Base-by-base conservation (phyloP, 345 rosid genomes). In the Tarenaya hassleriana region DNA sequence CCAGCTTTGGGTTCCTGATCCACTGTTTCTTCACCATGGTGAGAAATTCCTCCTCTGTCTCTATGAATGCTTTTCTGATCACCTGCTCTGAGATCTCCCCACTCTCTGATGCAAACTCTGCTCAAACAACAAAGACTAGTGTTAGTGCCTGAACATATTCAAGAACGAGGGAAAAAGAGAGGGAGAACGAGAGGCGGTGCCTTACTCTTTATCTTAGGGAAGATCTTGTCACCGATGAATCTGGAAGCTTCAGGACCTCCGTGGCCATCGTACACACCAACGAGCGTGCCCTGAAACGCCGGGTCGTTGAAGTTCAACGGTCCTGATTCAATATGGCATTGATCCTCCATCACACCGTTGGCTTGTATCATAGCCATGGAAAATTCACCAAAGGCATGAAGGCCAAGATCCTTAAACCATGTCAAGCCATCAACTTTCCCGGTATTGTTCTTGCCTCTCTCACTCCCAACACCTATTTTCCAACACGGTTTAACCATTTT, bases 341-440 rank as follows among this genome's bases (percentile, higher is more conserved):
- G 95, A 68, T 90, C 94, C 68, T 89, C 95, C 73, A 83, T 33
- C 21, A 49, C 42, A 62, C 29, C 52, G 33, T 90, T 90, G 63
- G 94, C 97, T 71, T 90, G 95, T 59, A 80, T 66, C 63, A 74
- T 77, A 14, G 90, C 97, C 95, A 80, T 79, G 0, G 95, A 83
- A 57, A 78, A 86, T 38, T 83, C 84, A 27, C 95, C 97, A 48
- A 72, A 60, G 24, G 68, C 57, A 58, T 86, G 94, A 29, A 50
- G 70, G 16, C 88, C 91, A 60, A 83, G 67, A 62, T 80, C 90
- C 40, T 75, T 74, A 49, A 58, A 74, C 87, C 97, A 79, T 77
- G 81, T 44, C 68, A 86, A 72, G 18, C 84, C 88, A 61, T 83
- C 78, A 41, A 56, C 66, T 35, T 66, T 70, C 35, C 79, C 77